Evolutionary conservation across 768 basidiomycete genomes (phyloP).

Genomic region (Coprinopsis sp.): DNA sequence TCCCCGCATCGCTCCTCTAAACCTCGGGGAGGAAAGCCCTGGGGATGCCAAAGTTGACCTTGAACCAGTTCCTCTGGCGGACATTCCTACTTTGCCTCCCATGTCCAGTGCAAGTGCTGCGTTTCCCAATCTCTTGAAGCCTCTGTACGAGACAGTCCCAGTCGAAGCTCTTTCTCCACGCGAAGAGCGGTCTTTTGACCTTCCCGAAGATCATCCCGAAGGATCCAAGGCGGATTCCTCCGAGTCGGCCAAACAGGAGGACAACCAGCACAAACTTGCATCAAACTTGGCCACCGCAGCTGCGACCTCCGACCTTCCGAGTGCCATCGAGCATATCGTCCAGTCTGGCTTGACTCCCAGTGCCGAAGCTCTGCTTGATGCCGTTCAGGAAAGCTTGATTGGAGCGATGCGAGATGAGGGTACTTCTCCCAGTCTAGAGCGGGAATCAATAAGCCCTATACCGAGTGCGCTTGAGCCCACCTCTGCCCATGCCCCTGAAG

Average conservation of each 20-base stretch:
- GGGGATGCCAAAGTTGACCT: neutral
- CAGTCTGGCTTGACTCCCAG: conserved; percentile 2
- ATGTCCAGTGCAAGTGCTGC: neutral
- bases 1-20: conserved; percentile 6
- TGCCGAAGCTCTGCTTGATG: conserved; percentile 7
- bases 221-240: neutral
- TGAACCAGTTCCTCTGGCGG: conserved; percentile 4
- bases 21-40: neutral
- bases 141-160: neutral
- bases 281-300: neutral
- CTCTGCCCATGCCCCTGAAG: no score
- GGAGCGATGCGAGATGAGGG: neutral
- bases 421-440: neutral
- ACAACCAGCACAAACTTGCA: neutral
- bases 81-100: neutral
- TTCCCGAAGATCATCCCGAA: neutral
- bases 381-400: conserved; percentile 7
- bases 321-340: conserved; percentile 5
- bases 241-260: neutral
- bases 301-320: conserved; percentile 9
- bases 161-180: neutral
- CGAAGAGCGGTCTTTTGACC: neutral
- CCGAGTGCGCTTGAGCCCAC: no score
- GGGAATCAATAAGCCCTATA: no score
- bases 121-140: neutral